A percentile compares a stretch with the other conserved stretches of the same genome.
Evolutionary conservation across 2,329 filamentous ascomycete genomes (phyloP).

Genomic region (Ophiocordyceps sinensis): DNA sequence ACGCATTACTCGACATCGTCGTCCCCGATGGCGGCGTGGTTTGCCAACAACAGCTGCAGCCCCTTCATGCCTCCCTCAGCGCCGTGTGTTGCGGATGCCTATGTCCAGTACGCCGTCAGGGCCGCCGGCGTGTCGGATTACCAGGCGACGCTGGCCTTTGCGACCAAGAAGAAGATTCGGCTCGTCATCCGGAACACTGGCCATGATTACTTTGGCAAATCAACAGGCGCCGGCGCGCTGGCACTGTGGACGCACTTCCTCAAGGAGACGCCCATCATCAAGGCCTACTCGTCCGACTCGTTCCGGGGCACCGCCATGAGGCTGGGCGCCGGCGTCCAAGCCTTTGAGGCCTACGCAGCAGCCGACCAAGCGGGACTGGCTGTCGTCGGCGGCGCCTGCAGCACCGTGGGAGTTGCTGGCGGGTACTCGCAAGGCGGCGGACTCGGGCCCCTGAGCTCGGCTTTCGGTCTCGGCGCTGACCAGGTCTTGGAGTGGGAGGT

Average conservation of each 20-base stretch:
- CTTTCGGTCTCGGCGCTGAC: constrained; percentile 30
- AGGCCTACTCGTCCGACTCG: neutral
- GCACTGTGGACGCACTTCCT: constrained; percentile 43
- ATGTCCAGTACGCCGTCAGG: constrained; percentile 27
- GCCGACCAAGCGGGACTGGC: constrained; percentile 42
- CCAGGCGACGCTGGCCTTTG: constrained; percentile 31
- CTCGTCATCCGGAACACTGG: constrained; percentile 30
- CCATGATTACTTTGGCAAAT: constrained; percentile 27
- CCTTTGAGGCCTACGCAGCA: constrained; percentile 2
- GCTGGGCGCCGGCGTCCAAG: neutral
- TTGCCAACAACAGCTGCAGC: no score
- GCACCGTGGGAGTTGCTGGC: constrained; percentile 43
- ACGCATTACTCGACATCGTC: no score
- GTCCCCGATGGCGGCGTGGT: no score
- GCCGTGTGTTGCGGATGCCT: no score
- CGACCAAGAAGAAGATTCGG: constrained; percentile 26
- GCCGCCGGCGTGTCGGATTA: constrained; percentile 26
- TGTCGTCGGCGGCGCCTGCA: constrained; percentile 34
- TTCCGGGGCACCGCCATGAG: neutral
- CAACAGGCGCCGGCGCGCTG: constrained; percentile 42
- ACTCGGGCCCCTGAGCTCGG: constrained; percentile 30
- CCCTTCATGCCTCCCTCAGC: no score
- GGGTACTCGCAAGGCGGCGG: constrained; percentile 16
- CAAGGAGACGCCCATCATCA: constrained; percentile 19
- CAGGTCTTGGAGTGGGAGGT: constrained; percentile 32